Conservation (phyloP, 768 basidiomycete genomes). For the Leucocoprinus leucothites region DNA sequence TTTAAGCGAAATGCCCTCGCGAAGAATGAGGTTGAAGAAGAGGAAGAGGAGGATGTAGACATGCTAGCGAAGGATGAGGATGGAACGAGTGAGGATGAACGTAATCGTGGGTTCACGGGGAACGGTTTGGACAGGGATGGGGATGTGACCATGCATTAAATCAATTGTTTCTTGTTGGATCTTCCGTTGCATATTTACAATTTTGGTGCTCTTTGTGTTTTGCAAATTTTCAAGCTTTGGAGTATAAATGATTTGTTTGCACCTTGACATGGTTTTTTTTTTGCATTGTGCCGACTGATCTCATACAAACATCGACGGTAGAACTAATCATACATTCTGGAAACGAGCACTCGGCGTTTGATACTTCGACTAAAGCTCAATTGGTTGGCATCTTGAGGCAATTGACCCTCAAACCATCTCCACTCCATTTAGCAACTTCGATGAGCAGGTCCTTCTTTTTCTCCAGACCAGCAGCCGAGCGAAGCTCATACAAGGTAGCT, state of each 20-base stretch:
- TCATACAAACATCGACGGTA: not conserved
- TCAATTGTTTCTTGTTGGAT: not conserved
- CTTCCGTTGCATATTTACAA: not conserved
- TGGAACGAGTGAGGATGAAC: slow-evolving; percentile 1
- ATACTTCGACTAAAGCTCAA: slow-evolving; percentile 19
- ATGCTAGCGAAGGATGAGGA: slow-evolving; percentile 19
- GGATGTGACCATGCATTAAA: slow-evolving; percentile 6
- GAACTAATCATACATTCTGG: not conserved
- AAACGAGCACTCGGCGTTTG: not conserved
- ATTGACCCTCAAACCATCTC: slow-evolving; percentile 73
- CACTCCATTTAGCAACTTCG: slow-evolving; percentile 83
- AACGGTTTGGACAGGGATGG: not conserved
- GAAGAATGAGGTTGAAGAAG: slow-evolving; percentile 18
- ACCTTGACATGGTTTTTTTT: too few relatives aligned
- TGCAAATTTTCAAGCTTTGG: too few relatives aligned
- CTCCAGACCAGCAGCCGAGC: slow-evolving; percentile 65
- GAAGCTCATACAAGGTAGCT: slow-evolving; percentile 85
- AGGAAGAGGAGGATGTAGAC: slow-evolving; percentile 17
- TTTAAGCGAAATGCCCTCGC: slow-evolving; percentile 31
- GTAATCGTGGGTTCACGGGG: not conserved
- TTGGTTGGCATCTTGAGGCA: slow-evolving; percentile 78
- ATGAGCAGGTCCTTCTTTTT: slow-evolving; percentile 74
- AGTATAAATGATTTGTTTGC: too few relatives aligned
- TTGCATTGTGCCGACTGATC: too few relatives aligned
- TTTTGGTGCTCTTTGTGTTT: not conserved